These are phyloP conservation scores for Dissoconium aciculare DNA, from an alignment of 2,329 filamentous ascomycete genomes.

Conservation along the genomic window DNA sequence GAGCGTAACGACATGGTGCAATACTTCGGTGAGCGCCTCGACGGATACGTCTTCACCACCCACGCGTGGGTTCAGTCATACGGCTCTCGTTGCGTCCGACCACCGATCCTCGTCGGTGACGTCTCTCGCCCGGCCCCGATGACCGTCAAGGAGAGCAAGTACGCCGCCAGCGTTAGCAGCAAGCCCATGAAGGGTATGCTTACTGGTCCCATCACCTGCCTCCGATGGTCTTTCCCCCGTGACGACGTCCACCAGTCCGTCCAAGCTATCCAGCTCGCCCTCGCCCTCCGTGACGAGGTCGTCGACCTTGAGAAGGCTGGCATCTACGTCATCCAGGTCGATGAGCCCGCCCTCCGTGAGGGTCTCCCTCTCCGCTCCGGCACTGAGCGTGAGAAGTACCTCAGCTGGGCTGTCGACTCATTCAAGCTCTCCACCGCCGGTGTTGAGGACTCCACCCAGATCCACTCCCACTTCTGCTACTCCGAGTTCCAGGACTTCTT, in stretches of 20 bases:
- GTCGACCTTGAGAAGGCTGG: constrained; percentile 94
- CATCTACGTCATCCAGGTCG: constrained; percentile 96
- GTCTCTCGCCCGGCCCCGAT: constrained; percentile 93
- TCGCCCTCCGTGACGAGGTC: constrained; percentile 96
- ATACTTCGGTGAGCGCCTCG: constrained; percentile 96
- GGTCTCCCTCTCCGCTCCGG: constrained; percentile 92
- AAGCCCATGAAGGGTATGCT: constrained; percentile 99
- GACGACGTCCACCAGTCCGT: constrained; percentile 98
- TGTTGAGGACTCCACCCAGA: constrained; percentile 91
- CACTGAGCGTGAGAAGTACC: constrained; percentile 90
- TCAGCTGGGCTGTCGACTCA: constrained; percentile 91
- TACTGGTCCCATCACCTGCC: constrained; percentile 94
- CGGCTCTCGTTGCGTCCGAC: constrained; percentile 94
- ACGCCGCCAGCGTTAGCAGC: constrained; percentile 85
- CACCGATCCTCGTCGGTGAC: constrained; percentile 96
- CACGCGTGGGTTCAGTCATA: constrained; percentile 98
- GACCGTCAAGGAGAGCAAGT: constrained; percentile 99
- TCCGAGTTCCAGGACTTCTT: constrained; percentile 99
- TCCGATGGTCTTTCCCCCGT: constrained; percentile 99
- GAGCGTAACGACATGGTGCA: constrained; percentile 99
- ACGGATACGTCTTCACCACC: constrained; percentile 97
- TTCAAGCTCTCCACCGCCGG: constrained; percentile 93
- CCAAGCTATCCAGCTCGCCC: constrained; percentile 95
- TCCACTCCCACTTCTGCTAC: constrained; percentile 99
- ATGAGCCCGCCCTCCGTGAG: constrained; percentile 97